phyloP scores from a whole-genome alignment of 129 eudicot genomes.

The Apium graveolens region DNA sequence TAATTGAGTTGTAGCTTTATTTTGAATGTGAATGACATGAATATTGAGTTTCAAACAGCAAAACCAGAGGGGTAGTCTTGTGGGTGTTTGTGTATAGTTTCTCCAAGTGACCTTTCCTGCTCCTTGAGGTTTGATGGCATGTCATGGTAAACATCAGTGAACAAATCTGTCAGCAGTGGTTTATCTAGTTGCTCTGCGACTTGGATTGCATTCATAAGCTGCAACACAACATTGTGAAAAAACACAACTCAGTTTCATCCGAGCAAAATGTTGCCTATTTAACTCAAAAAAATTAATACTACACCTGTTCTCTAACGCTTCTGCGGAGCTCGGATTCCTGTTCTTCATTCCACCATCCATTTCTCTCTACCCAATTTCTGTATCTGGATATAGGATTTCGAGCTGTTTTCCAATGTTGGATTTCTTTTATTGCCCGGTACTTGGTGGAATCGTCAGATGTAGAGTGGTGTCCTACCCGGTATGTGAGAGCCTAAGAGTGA shows the following conservation, averaged over 20 bases:
- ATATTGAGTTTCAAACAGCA: not conserved
- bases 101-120: slow-evolving; percentile 55
- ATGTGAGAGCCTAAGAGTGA: slow-evolving; percentile 50
- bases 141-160: slow-evolving; percentile 55
- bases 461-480: slow-evolving; percentile 75
- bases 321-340: slow-evolving; percentile 42
- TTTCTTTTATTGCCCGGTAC: slow-evolving; percentile 56
- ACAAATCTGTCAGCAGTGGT: slow-evolving; percentile 40
- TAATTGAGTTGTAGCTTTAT: too few species aligned
- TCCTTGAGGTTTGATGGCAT: slow-evolving; percentile 49
- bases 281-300: not conserved
- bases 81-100: slow-evolving; percentile 45
- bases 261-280: not conserved
- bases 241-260: not conserved
- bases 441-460: slow-evolving; percentile 87
- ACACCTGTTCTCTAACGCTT: slow-evolving; percentile 50
- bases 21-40: not conserved
- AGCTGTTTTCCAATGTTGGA: slow-evolving; percentile 61
- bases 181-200: slow-evolving; percentile 61
- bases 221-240: not conserved
- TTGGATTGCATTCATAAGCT: slow-evolving; percentile 64
- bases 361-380: slow-evolving; percentile 61
- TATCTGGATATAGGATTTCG: slow-evolving; percentile 44
- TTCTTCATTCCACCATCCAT: slow-evolving; percentile 71
- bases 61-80: slow-evolving; percentile 59